Percentiles rank a stretch among this genome's conserved stretches.
These are phyloP conservation scores for Aspergillus sclerotialis DNA, from an alignment of 2,329 filamentous ascomycete species.

Conservation along the genomic window DNA sequence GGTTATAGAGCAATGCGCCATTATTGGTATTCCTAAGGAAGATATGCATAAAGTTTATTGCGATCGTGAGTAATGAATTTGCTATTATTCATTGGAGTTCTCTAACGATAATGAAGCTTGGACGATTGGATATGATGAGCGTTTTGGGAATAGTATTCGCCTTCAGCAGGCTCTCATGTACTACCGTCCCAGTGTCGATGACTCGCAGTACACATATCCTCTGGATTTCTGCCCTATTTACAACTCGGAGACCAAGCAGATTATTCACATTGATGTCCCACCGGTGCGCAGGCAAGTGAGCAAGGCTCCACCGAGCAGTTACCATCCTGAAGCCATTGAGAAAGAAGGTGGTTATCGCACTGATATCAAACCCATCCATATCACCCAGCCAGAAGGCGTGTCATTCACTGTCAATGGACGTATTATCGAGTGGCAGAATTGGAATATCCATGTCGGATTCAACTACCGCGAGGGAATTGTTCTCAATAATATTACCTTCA, in stretches of 20 bases:
- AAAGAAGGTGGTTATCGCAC: conserved; percentile 67
- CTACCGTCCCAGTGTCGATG: conserved; percentile 77
- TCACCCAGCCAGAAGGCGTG: conserved; percentile 81
- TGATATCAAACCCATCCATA: conserved; percentile 78
- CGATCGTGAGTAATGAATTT: conserved; percentile 56
- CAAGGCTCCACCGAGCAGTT: conserved; percentile 68
- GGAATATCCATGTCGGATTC: conserved; percentile 88
- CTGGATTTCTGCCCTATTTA: conserved; percentile 93
- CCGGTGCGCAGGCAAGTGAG: conserved; percentile 68
- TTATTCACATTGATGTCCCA: conserved; percentile 79
- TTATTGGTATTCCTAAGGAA: conserved; percentile 70
- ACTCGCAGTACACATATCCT: conserved; percentile 84
- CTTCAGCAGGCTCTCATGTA: conserved; percentile 95
- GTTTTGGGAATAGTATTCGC: conserved; percentile 69
- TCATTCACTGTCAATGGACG: conserved; percentile 73
- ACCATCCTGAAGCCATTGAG: conserved; percentile 66
- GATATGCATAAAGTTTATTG: conserved; percentile 97
- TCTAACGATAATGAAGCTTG: conserved; percentile 51
- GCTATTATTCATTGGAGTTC: neutral
- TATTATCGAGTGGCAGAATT: conserved; percentile 82
- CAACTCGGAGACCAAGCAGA: conserved; percentile 69
- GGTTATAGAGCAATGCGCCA: conserved; percentile 82
- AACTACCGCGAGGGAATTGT: conserved; percentile 92
- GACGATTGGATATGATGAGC: conserved; percentile 92
- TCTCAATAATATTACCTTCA: conserved; percentile 82